Conservation (phyloP, 2,329 filamentous ascomycete genomes). For the Fusarium floridanum region DNA sequence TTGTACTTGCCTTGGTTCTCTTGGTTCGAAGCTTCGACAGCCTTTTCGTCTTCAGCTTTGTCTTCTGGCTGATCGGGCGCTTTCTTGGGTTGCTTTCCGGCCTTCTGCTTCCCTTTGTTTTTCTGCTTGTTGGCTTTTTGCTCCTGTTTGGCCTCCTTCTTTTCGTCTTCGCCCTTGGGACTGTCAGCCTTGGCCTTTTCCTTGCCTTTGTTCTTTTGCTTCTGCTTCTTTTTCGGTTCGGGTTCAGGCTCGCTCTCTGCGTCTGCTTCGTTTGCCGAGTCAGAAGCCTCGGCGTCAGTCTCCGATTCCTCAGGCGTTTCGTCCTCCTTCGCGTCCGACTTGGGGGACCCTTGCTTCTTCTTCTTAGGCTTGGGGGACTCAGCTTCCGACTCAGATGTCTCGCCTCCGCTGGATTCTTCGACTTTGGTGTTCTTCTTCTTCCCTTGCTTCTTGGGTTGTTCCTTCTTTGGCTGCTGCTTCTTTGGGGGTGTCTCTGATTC, state of each 20-base stretch:
- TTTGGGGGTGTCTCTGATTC: slow-evolving; percentile 30
- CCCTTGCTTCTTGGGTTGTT: slow-evolving; percentile 34
- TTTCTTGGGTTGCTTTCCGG: neutral
- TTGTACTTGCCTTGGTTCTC: slow-evolving; percentile 38
- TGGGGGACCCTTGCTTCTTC: slow-evolving; percentile 8
- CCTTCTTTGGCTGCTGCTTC: slow-evolving; percentile 33
- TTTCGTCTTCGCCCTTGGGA: slow-evolving; percentile 19
- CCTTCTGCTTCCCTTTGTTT: slow-evolving; percentile 20
- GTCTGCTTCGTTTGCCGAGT: slow-evolving; percentile 28
- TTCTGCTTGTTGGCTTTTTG: slow-evolving; percentile 30
- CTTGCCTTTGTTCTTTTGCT: slow-evolving; percentile 19
- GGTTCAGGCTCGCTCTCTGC: slow-evolving; percentile 28
- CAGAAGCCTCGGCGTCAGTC: slow-evolving; percentile 28
- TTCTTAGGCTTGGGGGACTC: slow-evolving; percentile 36
- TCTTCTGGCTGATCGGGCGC: slow-evolving; percentile 19
- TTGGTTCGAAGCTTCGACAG: slow-evolving; percentile 15
- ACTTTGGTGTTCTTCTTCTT: slow-evolving; percentile 31
- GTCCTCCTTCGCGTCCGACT: slow-evolving; percentile 11
- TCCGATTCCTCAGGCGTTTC: slow-evolving; percentile 29
- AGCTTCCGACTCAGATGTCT: slow-evolving; percentile 33
- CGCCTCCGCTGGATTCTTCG: slow-evolving; percentile 15
- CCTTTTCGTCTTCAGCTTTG: slow-evolving; percentile 15
- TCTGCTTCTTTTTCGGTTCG: slow-evolving; percentile 16
- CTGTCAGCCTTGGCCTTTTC: slow-evolving; percentile 14
- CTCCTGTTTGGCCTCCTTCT: slow-evolving; percentile 20